Evolutionary conservation across 768 basidiomycete species (phyloP).

Genomic region (Hypholoma sublateritium): DNA sequence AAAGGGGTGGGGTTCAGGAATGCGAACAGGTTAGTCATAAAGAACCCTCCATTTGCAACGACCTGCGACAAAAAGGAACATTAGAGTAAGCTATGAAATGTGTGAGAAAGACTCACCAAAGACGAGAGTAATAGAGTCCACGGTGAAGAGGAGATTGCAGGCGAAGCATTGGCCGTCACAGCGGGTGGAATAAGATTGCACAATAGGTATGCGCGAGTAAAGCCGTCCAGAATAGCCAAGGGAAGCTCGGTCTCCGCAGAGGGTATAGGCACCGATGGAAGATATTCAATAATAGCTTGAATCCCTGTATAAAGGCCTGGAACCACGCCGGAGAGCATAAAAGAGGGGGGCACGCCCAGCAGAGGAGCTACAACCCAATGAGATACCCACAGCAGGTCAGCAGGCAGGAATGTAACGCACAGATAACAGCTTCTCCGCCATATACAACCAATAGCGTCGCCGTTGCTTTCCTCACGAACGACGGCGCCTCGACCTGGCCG

Average conservation of each 20-base stretch:
- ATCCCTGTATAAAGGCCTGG: constrained; percentile 59
- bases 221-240: constrained; percentile 71
- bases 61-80: constrained; percentile 37
- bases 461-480: constrained; percentile 56
- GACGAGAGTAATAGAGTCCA: constrained; percentile 77
- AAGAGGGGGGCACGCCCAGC: constrained; percentile 69
- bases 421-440: constrained; percentile 72
- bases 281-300: constrained; percentile 60
- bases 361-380: constrained; percentile 47
- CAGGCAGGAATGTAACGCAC: constrained; percentile 34
- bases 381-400: not conserved
- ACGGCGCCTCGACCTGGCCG: constrained; percentile 42
- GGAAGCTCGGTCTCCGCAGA: constrained; percentile 65
- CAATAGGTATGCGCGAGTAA: constrained; percentile 76
- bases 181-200: constrained; percentile 76
- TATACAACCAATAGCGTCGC: constrained; percentile 70
- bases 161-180: constrained; percentile 52
- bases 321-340: constrained; percentile 71
- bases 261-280: constrained; percentile 57
- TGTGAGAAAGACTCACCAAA: constrained; percentile 45
- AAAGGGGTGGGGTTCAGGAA: constrained; percentile 74
- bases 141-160: constrained; percentile 60
- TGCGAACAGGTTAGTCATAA: constrained; percentile 19
- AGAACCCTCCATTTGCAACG: constrained; percentile 70
- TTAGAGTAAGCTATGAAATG: not conserved